Evolutionary conservation across 129 eudicot species (phyloP), one percentile per base, ranked within the genome.

Genomic region (Heracleum sosnowskyi): DNA sequence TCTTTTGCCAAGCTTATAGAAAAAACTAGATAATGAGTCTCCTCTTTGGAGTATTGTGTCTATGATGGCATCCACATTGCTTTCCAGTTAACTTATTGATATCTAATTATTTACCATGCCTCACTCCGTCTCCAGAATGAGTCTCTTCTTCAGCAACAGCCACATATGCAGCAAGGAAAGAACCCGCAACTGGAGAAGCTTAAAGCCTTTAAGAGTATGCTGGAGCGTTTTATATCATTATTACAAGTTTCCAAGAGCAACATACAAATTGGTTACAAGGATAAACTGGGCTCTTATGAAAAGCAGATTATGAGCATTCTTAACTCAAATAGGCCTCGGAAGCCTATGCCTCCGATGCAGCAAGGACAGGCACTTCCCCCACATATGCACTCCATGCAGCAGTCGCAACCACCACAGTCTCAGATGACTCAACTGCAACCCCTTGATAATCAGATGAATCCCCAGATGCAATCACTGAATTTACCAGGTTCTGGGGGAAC

Each of bases 121-220:
- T 28, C 37, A 26, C 9, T 73, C 78, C 46, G 36, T 47, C 51
- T 42, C 74, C 91, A 96, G 97, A 91, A 90, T 34, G 99, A 92
- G 75, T 76, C 97, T 75, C 84, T 85, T 75, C 90, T 93, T 77
- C 99, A 96, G 45, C 97, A 85, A 60, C 97, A 85, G 75, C 88
- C 96, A 74, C 97, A 85, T 69, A 84, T 94, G 49, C 60, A 74
- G 77, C 77, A 74, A 44, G 77, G 24, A 55, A 92, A 86, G 84
- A 84, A 81, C 29, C 90, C 86, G 69, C 96, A 90, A 74, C 83
- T 92, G 33, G 96, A 92, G 55, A 96, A 90, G 87, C 95, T 96
- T 53, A 90, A 84, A 80, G 76, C 82, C 11, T 92, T 90, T 45
- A 92, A 89, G 86, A 75, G 77, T 36, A 96, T 90, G 97, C 75